Base-by-base conservation (phyloP, 345 rosid genomes). In the Populus nigra region DNA sequence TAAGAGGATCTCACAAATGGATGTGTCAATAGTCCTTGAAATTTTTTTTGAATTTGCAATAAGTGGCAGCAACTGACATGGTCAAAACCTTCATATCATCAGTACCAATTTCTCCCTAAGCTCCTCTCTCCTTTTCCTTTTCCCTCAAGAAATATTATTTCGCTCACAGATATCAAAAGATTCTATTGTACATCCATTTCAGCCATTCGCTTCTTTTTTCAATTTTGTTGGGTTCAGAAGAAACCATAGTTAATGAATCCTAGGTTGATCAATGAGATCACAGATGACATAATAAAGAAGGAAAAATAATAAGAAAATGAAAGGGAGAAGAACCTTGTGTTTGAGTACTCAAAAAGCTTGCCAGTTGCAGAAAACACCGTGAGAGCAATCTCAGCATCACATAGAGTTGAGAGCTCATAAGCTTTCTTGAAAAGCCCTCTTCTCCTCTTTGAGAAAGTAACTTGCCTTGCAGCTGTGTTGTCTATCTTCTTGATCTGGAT, bases 351-450 rank as follows among this genome's bases (percentile, higher is more conserved):
- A 65, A 73, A 81, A 74, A 83, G 84, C 77, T 80, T 85, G 57
- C 86, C 88, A 35, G 88, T 73, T 16, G 82, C 74, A n/a, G 88
- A 83, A 57, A 85, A 81, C 41, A 83, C 85, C 0, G 77, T 16
- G 43, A 83, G 81, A 66, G 81, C 88, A 50, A 85, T 71, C 71
- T 87, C 85, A 55, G 83, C 89, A 77, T 87, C 89, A 53, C 89
- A 87, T 16, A 85, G 86, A n/a, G 80, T 81, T 20, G 43, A 83
- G 81, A 66, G 81, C 88, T 87, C 90, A 43, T 75, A 62, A 47
- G 90, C 89, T 63, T 87, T 85, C 86, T 85, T 87, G 76, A 83
- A 83, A 67, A 87, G 81, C 38, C 89, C 88, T 66, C 77, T 83
- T 65, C 88, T 81, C 59, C 89, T 83, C 78, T 87, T 87, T 5